A percentile compares a stretch with the other conserved stretches of the same genome.
These are phyloP conservation scores for Flaveria bidentis DNA, from an alignment of 129 eudicot genomes.

Conservation along the genomic window DNA sequence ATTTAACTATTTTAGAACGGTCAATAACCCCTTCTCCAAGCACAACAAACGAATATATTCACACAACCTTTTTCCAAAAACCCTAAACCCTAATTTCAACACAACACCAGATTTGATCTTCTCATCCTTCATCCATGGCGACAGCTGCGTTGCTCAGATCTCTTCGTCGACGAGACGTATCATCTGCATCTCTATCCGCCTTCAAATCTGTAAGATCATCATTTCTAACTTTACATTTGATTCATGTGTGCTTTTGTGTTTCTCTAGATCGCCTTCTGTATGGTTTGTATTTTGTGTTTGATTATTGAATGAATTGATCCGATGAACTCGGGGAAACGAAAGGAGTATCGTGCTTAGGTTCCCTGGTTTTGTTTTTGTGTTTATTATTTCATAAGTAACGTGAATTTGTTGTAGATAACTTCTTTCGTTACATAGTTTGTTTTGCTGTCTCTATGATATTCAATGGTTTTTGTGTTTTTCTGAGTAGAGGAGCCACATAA, in stretches of 20 bases:
- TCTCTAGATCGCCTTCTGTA: neutral
- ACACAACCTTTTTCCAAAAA: constrained; percentile 27
- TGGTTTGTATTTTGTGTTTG: neutral
- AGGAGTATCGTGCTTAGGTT: too few species aligned
- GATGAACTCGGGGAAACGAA: too few species aligned
- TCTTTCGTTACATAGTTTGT: neutral
- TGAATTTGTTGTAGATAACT: neutral
- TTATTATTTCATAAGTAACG: too few species aligned
- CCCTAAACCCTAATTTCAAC: constrained; percentile 52
- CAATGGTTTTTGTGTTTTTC: neutral
- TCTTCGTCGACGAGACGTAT: constrained; percentile 58
- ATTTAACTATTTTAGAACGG: neutral
- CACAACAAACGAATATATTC: neutral
- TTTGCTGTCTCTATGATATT: neutral
- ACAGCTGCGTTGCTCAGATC: constrained; percentile 63
- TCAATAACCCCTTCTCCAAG: constrained; percentile 34
- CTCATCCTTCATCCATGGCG: constrained; percentile 49
- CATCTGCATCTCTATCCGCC: constrained; percentile 59
- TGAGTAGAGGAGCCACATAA: neutral
- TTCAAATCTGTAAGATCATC: constrained; percentile 49
- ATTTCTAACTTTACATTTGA: neutral
- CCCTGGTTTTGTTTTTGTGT: too few species aligned
- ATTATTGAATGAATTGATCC: constrained; percentile 7
- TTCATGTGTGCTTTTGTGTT: constrained; percentile 4
- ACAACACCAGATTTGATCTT: neutral